Conservation (phyloP, 106 monocot species). For the Agapanthus africanus region DNA sequence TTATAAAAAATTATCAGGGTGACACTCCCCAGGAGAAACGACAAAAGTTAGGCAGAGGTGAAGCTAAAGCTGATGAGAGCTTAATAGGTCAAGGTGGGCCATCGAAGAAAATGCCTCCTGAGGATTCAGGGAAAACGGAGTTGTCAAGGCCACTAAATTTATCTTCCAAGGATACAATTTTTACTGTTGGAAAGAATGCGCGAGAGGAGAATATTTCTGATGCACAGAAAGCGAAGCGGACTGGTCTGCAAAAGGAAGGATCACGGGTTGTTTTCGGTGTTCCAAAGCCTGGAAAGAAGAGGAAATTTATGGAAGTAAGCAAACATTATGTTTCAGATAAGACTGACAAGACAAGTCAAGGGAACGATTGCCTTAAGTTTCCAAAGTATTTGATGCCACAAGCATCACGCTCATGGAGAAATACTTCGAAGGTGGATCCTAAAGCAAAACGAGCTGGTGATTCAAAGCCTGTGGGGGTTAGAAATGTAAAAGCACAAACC, state of each 20-base stretch:
- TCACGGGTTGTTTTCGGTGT: conserved; percentile 84
- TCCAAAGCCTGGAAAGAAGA: conserved; percentile 92
- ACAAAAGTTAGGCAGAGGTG: conserved; percentile 37
- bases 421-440: conserved; percentile 36
- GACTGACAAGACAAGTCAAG: conserved; percentile 34
- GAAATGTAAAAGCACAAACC: conserved; percentile 35
- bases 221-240: conserved; percentile 30
- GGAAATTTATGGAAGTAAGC: conserved; percentile 98
- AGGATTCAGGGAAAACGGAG: conserved; percentile 28
- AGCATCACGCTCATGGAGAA: conserved; percentile 34
- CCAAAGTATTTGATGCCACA: conserved; percentile 67
- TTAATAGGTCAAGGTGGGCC: conserved; percentile 12
- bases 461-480: conserved; percentile 27
- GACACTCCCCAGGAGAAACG: conserved; percentile 84
- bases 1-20: conserved; percentile 33
- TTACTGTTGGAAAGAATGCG: conserved; percentile 52
- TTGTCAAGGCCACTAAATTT: conserved; percentile 37
- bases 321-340: conserved; percentile 75
- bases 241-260: conserved; percentile 67
- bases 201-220: conserved; percentile 32
- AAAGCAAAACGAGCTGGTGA: conserved; percentile 36
- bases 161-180: conserved; percentile 54
- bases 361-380: conserved; percentile 35
- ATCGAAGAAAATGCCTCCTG: conserved; percentile 9
- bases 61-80: conserved; percentile 24